phyloP scores from a whole-genome alignment of 805 yeast species.

The Wickerhamiella slavikovae region DNA sequence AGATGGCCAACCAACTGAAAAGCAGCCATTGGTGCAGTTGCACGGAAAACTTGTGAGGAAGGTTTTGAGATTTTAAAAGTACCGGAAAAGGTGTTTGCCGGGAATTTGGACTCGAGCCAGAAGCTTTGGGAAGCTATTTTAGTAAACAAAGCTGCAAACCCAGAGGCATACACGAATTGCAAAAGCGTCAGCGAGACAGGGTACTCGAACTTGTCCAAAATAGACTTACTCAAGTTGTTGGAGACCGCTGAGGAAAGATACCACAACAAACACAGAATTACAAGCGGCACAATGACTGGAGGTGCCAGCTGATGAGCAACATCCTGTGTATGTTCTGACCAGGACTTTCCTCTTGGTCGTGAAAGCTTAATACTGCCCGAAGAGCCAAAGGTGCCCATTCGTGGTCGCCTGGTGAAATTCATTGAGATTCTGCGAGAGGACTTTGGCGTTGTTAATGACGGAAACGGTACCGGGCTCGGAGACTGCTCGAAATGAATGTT shows the following conservation, averaged over 20 bases:
- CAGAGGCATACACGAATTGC: constrained; percentile 59
- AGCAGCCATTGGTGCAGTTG: constrained; percentile 79
- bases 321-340: constrained; percentile 15
- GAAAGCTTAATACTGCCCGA: constrained; percentile 3
- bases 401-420: too few species aligned
- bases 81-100: constrained; percentile 9
- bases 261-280: constrained; percentile 51
- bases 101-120: too few species aligned
- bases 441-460: too few species aligned
- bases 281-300: constrained; percentile 25
- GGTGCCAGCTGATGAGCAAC: constrained; percentile 22
- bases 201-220: constrained; percentile 44
- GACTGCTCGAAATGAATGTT: too few species aligned
- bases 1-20: constrained; percentile 89
- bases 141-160: constrained; percentile 17
- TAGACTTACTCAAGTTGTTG: constrained; percentile 60
- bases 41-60: constrained; percentile 12
- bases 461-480: too few species aligned
- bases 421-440: too few species aligned
- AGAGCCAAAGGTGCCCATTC: too few species aligned
- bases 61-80: too few species aligned
- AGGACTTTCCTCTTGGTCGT: constrained; percentile 9
- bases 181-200: constrained; percentile 82
- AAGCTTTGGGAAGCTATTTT: background rate
- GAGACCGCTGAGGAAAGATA: constrained; percentile 63